These are phyloP conservation scores for Fagopyrum homotropicum DNA, from an alignment of 148 eudicot species.

Conservation along the genomic window DNA sequence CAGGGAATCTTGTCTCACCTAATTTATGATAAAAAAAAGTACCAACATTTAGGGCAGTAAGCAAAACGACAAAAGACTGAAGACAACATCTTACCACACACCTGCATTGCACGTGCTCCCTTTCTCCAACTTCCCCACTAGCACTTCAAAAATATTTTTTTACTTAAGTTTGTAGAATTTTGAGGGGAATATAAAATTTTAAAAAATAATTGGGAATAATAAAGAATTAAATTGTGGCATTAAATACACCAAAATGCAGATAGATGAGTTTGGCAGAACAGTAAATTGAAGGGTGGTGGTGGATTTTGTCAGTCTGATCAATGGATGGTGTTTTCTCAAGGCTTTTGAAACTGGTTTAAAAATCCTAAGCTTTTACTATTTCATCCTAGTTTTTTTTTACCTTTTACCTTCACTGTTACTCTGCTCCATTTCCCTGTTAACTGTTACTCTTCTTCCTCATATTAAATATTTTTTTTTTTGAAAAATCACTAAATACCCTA, in stretches of 20 bases:
- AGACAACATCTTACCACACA: conserved; percentile 26
- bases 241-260: conserved; percentile 11
- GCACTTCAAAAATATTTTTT: neutral
- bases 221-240: conserved; percentile 1
- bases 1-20: conserved; percentile 5
- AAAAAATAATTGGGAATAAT: neutral
- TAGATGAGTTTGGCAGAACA: conserved; percentile 6
- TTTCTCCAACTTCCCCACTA: conserved; percentile 20
- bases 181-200: neutral
- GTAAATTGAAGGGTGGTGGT: conserved; percentile 10
- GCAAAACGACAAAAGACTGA: conserved; percentile 47
- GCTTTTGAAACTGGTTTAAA: neutral
- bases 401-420: conserved; percentile 3
- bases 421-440: neutral
- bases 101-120: conserved; percentile 61
- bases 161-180: neutral
- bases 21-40: conserved; percentile 10
- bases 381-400: neutral
- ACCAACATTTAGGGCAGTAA: conserved; percentile 16
- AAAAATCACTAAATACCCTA: too few species aligned
- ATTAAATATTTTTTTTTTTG: neutral
- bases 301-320: conserved; percentile 12
- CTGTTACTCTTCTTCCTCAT: conserved; percentile 6
- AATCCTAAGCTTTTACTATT: conserved; percentile 7
- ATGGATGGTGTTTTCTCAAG: conserved; percentile 4